A percentile compares a stretch with the other conserved stretches of the same genome.
Conservation (phyloP, 805 yeast genomes). For the Isabelozyma pseudorhagii region DNA sequence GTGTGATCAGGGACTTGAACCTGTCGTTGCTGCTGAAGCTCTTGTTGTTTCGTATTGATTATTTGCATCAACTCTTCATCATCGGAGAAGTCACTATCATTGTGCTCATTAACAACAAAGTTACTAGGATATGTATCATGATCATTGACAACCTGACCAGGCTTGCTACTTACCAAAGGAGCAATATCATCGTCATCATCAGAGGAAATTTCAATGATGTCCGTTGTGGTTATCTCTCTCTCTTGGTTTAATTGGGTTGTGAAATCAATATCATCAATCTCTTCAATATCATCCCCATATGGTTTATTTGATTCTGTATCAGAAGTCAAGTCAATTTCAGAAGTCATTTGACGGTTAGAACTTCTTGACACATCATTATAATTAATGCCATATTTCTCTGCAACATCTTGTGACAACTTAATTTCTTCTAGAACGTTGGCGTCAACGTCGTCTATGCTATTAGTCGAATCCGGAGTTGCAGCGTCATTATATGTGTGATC, state of each 20-base stretch:
- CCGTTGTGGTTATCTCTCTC: constrained; percentile 27
- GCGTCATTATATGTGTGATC: constrained; percentile 6
- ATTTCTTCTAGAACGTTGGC: constrained; percentile 23
- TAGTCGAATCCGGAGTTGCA: constrained; percentile 1
- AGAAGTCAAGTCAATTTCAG: constrained; percentile 5
- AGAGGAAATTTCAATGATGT: constrained; percentile 35
- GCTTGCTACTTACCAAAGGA: constrained; percentile 2
- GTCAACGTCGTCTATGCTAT: constrained; percentile 2
- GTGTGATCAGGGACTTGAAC: constrained; percentile 13
- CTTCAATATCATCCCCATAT: constrained; percentile 22
- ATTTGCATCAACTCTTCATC: constrained; percentile 26
- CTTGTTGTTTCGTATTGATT: constrained; percentile 6
- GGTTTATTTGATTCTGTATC: not conserved
- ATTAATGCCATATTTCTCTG: constrained; percentile 23
- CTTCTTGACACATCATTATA: constrained; percentile 9
- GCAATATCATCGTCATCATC: constrained; percentile 28
- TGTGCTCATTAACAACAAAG: constrained; percentile 12
- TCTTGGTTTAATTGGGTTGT: constrained; percentile 42
- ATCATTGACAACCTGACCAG: not conserved
- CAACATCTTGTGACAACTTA: constrained; percentile 32
- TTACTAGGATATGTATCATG: not conserved
- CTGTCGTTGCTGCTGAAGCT: constrained; percentile 2
- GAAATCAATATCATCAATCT: constrained; percentile 20
- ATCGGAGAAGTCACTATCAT: constrained; percentile 29
- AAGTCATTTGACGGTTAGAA: not conserved